Evolutionary conservation across 2,329 filamentous ascomycete genomes (phyloP).

Genomic region (Grosmannia clavigera): DNA sequence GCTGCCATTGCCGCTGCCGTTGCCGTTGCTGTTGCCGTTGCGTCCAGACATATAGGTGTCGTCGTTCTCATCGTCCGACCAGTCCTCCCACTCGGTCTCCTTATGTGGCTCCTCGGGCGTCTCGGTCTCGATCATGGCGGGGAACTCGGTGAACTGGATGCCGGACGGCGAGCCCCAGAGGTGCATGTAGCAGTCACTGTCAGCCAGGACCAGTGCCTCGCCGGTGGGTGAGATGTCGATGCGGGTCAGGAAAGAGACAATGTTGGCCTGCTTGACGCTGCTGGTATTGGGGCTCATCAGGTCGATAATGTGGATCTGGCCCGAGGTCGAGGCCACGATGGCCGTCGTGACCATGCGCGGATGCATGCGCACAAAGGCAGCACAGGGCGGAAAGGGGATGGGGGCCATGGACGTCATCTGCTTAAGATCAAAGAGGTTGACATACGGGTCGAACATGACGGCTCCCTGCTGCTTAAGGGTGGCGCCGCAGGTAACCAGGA

Average conservation of each 20-base stretch:
- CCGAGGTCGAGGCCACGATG: constrained; percentile 82
- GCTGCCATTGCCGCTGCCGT: too few species aligned
- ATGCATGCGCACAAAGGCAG: constrained; percentile 92
- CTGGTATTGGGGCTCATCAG: constrained; percentile 86
- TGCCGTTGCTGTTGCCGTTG: too few species aligned
- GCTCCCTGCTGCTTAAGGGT: constrained; percentile 65
- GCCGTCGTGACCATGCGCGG: constrained; percentile 90
- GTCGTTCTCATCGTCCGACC: constrained; percentile 13
- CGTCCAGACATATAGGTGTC: constrained; percentile 4
- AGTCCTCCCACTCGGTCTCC: constrained; percentile 12
- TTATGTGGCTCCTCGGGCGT: constrained; percentile 39
- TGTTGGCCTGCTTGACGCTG: constrained; percentile 71
- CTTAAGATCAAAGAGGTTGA: constrained; percentile 93
- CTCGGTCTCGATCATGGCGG: constrained; percentile 65
- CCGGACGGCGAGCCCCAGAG: constrained; percentile 83
- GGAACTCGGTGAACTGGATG: constrained; percentile 74
- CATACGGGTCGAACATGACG: constrained; percentile 79
- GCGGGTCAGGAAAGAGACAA: constrained; percentile 60
- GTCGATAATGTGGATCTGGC: constrained; percentile 92
- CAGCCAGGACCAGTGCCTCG: constrained; percentile 70
- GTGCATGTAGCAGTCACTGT: constrained; percentile 66
- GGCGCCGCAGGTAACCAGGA: constrained; percentile 89
- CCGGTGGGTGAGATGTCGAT: constrained; percentile 83
- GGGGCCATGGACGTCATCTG: constrained; percentile 78
- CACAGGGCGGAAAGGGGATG: constrained; percentile 83